These are phyloP conservation scores for Ogataea pini DNA, from an alignment of 805 yeast genomes.

Conservation along the genomic window DNA sequence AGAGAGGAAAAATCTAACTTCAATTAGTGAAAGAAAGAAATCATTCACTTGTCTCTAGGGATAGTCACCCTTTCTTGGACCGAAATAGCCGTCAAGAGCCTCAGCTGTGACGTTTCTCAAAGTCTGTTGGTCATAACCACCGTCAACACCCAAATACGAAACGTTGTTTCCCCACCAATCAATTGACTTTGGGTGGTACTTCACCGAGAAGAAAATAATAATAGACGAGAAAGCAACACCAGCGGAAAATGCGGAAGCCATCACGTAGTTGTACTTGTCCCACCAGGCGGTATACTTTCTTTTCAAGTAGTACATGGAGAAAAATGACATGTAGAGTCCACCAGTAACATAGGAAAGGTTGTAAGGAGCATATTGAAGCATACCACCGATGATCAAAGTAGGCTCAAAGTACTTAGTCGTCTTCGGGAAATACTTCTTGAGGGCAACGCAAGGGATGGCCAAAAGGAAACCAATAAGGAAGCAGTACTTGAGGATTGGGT, in stretches of 20 bases:
- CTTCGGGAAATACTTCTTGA: conserved; percentile 39
- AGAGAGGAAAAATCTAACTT: no score
- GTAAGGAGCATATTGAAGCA: conserved; percentile 75
- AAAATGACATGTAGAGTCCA: conserved; percentile 54
- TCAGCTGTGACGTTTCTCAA: conserved; percentile 5
- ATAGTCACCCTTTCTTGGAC: conserved; percentile 7
- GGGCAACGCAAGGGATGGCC: conserved; percentile 43
- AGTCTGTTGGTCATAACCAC: conserved; percentile 14
- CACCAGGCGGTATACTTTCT: conserved; percentile 65
- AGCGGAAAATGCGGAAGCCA: conserved; percentile 67
- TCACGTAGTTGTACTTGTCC: conserved; percentile 71
- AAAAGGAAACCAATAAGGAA: conserved; percentile 62
- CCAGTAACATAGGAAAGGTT: conserved; percentile 66
- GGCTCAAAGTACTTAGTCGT: conserved; percentile 29
- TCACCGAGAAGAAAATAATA: conserved; percentile 53
- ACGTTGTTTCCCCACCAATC: conserved; percentile 71
- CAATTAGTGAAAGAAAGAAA: no score
- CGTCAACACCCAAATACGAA: conserved; percentile 12
- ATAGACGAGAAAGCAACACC: conserved; percentile 67
- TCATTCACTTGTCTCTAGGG: neutral
- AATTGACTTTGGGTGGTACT: conserved; percentile 39
- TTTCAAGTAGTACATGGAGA: conserved; percentile 54
- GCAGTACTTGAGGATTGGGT: conserved; percentile 52
- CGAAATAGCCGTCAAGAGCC: conserved; percentile 17
- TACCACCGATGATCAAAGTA: conserved; percentile 63